Percentiles rank a stretch among this genome's conserved stretches.
These are phyloP conservation scores for Mortierella polycephala DNA, from an alignment of 371 early-diverging fungal genomes.

Conservation along the genomic window DNA sequence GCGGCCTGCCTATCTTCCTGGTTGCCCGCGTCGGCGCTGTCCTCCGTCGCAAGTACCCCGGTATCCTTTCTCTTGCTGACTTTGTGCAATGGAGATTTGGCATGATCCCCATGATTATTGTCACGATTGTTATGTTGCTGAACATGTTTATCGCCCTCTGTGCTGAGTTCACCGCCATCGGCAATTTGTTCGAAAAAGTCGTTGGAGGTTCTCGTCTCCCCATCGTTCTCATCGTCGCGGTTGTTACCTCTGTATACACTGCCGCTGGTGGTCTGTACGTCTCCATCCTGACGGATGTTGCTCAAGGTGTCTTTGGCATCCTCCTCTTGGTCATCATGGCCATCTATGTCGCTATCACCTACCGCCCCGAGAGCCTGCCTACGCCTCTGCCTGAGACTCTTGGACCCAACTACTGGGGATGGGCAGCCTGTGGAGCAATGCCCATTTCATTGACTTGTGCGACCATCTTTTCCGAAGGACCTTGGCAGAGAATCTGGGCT, in stretches of 20 bases:
- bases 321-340: constrained; percentile 55
- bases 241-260: constrained; percentile 66
- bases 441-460: constrained; percentile 62
- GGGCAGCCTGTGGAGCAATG: constrained; percentile 60
- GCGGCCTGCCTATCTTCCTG: constrained; percentile 64
- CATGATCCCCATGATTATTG: constrained; percentile 53
- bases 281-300: constrained; percentile 67
- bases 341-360: constrained; percentile 66
- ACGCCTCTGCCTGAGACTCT: constrained; percentile 55
- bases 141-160: constrained; percentile 59
- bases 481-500: constrained; percentile 75
- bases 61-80: constrained; percentile 58
- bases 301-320: constrained; percentile 61
- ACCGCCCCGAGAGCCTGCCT: constrained; percentile 57
- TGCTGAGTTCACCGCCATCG: constrained; percentile 68
- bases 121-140: constrained; percentile 60
- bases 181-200: constrained; percentile 59
- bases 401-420: constrained; percentile 62
- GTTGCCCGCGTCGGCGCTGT: constrained; percentile 61
- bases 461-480: constrained; percentile 66
- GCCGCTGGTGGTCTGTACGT: constrained; percentile 69
- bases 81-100: constrained; percentile 64
- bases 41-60: constrained; percentile 59
- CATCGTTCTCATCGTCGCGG: constrained; percentile 60
- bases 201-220: constrained; percentile 60